phyloP scores from a whole-genome alignment of 1,284 basidiomycete species.

The Naganishia cerealis region DNA sequence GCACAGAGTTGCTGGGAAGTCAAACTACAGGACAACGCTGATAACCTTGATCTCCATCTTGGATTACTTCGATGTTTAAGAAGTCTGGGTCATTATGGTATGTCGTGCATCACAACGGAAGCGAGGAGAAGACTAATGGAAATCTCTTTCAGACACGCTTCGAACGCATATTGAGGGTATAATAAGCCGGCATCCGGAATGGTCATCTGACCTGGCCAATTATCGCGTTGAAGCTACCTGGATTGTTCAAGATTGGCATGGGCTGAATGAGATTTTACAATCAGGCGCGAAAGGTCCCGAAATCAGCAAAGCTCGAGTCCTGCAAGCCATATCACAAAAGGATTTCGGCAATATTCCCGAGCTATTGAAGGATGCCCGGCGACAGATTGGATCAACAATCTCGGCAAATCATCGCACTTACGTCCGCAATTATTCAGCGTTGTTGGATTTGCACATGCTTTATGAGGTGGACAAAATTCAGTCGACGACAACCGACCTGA shows the following conservation, averaged over 20 bases:
- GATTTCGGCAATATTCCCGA: slow-evolving; percentile 49
- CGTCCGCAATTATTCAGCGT: slow-evolving; percentile 79
- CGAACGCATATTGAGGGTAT: slow-evolving; percentile 93
- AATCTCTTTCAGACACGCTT: slow-evolving; percentile 70
- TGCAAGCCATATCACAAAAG: slow-evolving; percentile 69
- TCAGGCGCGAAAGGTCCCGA: slow-evolving; percentile 61
- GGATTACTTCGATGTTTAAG: slow-evolving; percentile 87
- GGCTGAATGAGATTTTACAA: slow-evolving; percentile 66
- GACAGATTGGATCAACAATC: slow-evolving; percentile 75
- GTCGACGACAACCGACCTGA: slow-evolving; percentile 17
- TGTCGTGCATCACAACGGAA: slow-evolving; percentile 40
- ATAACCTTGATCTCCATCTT: slow-evolving; percentile 83
- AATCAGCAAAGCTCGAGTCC: slow-evolving; percentile 74
- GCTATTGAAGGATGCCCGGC: slow-evolving; percentile 68
- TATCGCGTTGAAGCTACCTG: slow-evolving; percentile 93
- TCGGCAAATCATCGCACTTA: slow-evolving; percentile 77
- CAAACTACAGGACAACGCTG: slow-evolving; percentile 83
- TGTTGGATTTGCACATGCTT: slow-evolving; percentile 81
- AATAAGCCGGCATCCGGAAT: slow-evolving; percentile 78
- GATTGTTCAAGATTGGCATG: slow-evolving; percentile 91
- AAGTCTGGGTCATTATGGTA: slow-evolving; percentile 96
- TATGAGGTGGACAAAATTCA: slow-evolving; percentile 84
- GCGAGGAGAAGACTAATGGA: slow-evolving; percentile 27
- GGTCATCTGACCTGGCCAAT: slow-evolving; percentile 74
- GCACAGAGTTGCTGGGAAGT: slow-evolving; percentile 99